Conservation (phyloP, 2,329 filamentous ascomycete species). For the Neonectria magnoliae region DNA sequence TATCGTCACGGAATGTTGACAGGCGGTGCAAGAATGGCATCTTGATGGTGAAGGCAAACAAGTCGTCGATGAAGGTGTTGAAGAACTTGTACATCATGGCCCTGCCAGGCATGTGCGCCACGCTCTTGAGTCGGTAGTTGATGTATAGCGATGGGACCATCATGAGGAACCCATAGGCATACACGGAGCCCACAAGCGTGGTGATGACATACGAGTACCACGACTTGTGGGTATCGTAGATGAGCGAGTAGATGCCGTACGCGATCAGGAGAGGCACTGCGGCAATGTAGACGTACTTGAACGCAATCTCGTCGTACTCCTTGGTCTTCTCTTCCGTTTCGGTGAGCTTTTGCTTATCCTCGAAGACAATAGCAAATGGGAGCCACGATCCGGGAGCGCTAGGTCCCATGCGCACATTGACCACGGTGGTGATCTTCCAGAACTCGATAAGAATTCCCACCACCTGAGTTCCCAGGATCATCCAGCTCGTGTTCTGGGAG, state of each 20-base stretch:
- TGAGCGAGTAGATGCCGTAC: conserved; percentile 89
- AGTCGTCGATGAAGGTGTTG: conserved; percentile 98
- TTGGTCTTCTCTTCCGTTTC: conserved; percentile 98
- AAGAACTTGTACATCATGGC: conserved; percentile 99
- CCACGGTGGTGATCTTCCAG: conserved; percentile 97
- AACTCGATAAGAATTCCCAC: conserved; percentile 76
- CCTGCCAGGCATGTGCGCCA: conserved; percentile 96
- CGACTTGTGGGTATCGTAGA: conserved; percentile 95
- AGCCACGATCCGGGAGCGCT: conserved; percentile 74
- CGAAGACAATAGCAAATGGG: conserved; percentile 84
- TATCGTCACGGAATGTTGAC: conserved; percentile 90
- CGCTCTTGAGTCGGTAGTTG: conserved; percentile 96
- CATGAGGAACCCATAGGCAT: conserved; percentile 98
- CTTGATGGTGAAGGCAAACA: conserved; percentile 99
- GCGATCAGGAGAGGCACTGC: conserved; percentile 89
- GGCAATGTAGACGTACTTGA: conserved; percentile 94
- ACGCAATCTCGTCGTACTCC: conserved; percentile 97
- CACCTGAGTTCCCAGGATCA: conserved; percentile 95
- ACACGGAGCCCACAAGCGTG: conserved; percentile 93
- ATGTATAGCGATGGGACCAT: conserved; percentile 98
- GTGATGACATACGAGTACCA: conserved; percentile 98
- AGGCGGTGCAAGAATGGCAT: conserved; percentile 95
- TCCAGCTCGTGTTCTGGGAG: conserved; percentile 97
- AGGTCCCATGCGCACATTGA: conserved; percentile 84
- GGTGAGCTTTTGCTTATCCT: conserved; percentile 95